phyloP scores from a whole-genome alignment of 805 yeast genomes.

The Starmerella kuoi region DNA sequence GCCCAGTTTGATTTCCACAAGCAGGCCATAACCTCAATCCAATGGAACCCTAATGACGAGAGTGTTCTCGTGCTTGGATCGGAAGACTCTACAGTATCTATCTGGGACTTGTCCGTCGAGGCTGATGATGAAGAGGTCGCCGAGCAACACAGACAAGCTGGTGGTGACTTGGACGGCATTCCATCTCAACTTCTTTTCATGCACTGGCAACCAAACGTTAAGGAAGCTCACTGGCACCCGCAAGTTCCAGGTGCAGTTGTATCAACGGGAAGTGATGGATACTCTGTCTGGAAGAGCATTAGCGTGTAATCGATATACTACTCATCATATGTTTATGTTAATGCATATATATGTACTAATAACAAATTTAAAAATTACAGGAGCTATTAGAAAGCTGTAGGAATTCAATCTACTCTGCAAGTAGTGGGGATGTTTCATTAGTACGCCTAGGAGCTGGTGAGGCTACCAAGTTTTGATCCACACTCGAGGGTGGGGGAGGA shows the following conservation, averaged over 20 bases:
- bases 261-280: conserved; percentile 90
- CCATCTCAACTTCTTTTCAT: conserved; percentile 94
- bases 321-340: not conserved
- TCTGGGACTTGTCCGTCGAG: conserved; percentile 97
- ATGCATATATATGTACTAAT: no score
- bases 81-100: conserved; percentile 90
- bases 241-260: conserved; percentile 94
- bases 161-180: conserved; percentile 65
- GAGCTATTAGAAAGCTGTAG: not conserved
- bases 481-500: not conserved
- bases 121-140: conserved; percentile 96
- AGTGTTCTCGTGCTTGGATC: conserved; percentile 91
- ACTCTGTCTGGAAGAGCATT: conserved; percentile 92
- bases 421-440: no score
- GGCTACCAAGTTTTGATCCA: no score
- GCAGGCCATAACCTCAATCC: conserved; percentile 81
- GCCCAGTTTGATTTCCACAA: conserved; percentile 94
- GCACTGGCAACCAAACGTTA: conserved; percentile 96
- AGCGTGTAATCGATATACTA: conserved; percentile 45
- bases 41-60: conserved; percentile 91
- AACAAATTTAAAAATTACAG: no score
- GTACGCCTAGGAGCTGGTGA: no score
- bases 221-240: conserved; percentile 95
- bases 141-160: conserved; percentile 64
- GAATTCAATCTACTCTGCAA: no score